phyloP scores from a whole-genome alignment of 306 rosid genomes.

The Cyamopsis tetragonoloba region DNA sequence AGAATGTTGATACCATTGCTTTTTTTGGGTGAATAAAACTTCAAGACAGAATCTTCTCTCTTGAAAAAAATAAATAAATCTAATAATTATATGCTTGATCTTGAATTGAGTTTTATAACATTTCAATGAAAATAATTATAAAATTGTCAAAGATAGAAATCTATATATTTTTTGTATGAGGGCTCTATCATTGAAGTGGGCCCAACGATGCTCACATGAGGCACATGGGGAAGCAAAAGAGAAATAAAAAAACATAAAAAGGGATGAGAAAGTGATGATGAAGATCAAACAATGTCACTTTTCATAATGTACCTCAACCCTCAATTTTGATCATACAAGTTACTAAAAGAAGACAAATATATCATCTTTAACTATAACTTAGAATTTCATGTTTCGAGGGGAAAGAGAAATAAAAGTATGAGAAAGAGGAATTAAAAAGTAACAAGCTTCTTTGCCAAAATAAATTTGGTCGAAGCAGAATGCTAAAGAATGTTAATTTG shows the following conservation, averaged over 20 bases:
- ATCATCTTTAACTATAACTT: background rate
- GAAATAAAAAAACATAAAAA: background rate
- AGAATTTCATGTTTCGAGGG: background rate
- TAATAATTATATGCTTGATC: background rate
- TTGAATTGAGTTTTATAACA: background rate
- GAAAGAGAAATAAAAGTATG: background rate
- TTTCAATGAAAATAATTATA: background rate
- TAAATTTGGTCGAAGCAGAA: background rate
- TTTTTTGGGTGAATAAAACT: background rate
- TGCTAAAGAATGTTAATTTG: background rate
- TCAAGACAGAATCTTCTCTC: constrained; percentile 13
- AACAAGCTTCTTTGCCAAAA: background rate
- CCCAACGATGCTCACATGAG: background rate
- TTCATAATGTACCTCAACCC: background rate
- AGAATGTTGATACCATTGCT: constrained; percentile 8
- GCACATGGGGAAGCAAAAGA: constrained; percentile 7
- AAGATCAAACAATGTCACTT: background rate
- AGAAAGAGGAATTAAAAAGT: background rate
- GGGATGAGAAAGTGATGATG: background rate
- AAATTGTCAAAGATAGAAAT: background rate
- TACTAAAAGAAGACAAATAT: background rate
- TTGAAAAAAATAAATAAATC: background rate
- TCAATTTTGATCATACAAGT: background rate
- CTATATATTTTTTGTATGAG: background rate
- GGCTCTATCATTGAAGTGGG: background rate